Base-by-base conservation (phyloP, 2,329 filamentous ascomycete genomes). In the Penicillium rolfsii region DNA sequence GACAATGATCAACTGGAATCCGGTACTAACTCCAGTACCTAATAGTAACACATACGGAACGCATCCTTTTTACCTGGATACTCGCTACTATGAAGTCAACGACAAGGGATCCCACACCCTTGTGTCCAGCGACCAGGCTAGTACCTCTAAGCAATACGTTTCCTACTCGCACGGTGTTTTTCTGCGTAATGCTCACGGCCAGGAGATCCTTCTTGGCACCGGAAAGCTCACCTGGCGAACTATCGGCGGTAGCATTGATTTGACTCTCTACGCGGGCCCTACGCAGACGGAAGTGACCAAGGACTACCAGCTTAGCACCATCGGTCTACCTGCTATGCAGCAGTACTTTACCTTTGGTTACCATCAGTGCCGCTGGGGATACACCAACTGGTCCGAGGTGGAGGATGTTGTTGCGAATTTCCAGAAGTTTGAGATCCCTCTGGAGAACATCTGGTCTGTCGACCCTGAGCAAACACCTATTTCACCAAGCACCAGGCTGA, bases 291-390 rank as follows among this genome's bases (percentile, higher is more conserved):
- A 88, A 12, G 87, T 93, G 26, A 90, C 87, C 16, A 86, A 85
- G 72, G 83, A 89, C 41, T 95, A 94, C 71, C 87, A 91, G 64
- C 75, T 79, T 59, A 87, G 84, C 56, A 84, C 88, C 1, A 80
- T 89, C 55, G 91, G 91, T 0, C 78, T 91, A 5, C 91, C 91
- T 1, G 87, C 87, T 0, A 88, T 94, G 86, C 89, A 93, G 71
- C 88, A 90, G 66, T 95, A 95, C 77, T 94, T 87, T 82, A 87
- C 88, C 0, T 86, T 96, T 62, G 92, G 92, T 0, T 94, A 84
- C 72, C 91, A 96, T 66, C 91, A 96, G 73, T 94, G 91, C 68
- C 84, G 90, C 61, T 95, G 91, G 87, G 91, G 91, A 0, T 95
- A 95, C 73, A 79, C 83, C 41, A 91, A 91, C 68, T 92, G 89